These are phyloP conservation scores for Boletus fagicola DNA, from an alignment of 768 basidiomycete species.

Conservation along the genomic window DNA sequence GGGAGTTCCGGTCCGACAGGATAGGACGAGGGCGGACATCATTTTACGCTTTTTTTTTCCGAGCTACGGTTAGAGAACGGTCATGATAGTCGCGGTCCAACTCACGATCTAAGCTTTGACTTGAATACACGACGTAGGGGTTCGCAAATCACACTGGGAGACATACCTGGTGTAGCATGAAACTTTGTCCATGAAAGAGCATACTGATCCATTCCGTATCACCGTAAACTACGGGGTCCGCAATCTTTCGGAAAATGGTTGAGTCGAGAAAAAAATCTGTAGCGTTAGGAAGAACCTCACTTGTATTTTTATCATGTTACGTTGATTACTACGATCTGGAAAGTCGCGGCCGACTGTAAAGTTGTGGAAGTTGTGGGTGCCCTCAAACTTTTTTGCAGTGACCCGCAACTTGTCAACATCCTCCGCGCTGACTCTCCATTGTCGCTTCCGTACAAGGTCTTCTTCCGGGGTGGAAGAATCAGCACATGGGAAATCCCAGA, in stretches of 20 bases:
- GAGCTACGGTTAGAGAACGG: conserved; percentile 9
- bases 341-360: conserved; percentile 90
- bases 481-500: conserved; percentile 52
- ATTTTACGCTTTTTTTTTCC: conserved; percentile 79
- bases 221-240: conserved; percentile 85
- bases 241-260: conserved; percentile 46
- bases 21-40: conserved; percentile 83
- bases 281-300: conserved; percentile 36
- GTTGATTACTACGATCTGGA: conserved; percentile 73
- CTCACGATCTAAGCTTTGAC: conserved; percentile 31
- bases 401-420: conserved; percentile 57
- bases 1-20: conserved; percentile 74
- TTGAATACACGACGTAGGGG: conserved; percentile 23
- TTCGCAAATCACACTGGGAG: conserved; percentile 2
- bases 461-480: conserved; percentile 47
- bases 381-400: conserved; percentile 65
- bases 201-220: conserved; percentile 95
- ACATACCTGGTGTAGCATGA: conserved; percentile 96
- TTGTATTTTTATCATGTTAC: conserved; percentile 88
- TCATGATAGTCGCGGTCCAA: conserved; percentile 1
- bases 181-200: conserved; percentile 93
- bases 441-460: conserved; percentile 64
- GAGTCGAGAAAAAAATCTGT: background rate
- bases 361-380: conserved; percentile 97
- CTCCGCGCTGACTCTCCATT: conserved; percentile 60